A percentile compares a stretch with the other conserved stretches of the same genome.
phyloP scores from a whole-genome alignment of 108 stramenopile species.

The Discostella pseudostelligera region DNA sequence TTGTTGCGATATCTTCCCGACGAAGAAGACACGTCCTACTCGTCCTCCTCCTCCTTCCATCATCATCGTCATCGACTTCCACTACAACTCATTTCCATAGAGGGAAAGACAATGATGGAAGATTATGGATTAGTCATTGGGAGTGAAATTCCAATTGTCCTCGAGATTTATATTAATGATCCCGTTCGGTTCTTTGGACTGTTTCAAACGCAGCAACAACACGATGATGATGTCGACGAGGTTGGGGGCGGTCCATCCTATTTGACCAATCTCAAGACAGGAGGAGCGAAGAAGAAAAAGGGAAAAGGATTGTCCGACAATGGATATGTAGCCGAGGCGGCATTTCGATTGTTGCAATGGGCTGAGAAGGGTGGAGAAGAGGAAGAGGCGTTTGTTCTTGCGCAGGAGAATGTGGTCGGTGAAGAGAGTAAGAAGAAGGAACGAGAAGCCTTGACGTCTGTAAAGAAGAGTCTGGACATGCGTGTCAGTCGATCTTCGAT shows the following conservation, averaged over 20 bases:
- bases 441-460: not conserved
- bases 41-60: not conserved
- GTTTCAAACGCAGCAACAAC: conserved; percentile 25
- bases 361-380: conserved; percentile 70
- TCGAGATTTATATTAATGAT: conserved; percentile 46
- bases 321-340: conserved; percentile 40
- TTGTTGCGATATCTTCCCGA: conserved; percentile 29
- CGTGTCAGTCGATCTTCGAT: too few relatives aligned
- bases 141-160: conserved; percentile 57
- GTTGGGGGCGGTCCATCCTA: not conserved
- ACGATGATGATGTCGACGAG: not conserved
- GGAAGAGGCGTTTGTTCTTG: conserved; percentile 26
- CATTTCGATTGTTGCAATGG: conserved; percentile 80
- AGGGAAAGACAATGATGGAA: conserved; percentile 70
- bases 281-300: not conserved
- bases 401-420: conserved; percentile 3
- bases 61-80: not conserved
- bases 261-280: not conserved
- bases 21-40: too few relatives aligned
- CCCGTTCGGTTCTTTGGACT: conserved; percentile 53
- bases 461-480: too few relatives aligned
- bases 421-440: conserved; percentile 5
- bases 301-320: not conserved
- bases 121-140: conserved; percentile 61
- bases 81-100: conserved; percentile 17